phyloP scores from a whole-genome alignment of 2,329 filamentous ascomycete genomes.

The Aspergillus pseudoterreus region DNA sequence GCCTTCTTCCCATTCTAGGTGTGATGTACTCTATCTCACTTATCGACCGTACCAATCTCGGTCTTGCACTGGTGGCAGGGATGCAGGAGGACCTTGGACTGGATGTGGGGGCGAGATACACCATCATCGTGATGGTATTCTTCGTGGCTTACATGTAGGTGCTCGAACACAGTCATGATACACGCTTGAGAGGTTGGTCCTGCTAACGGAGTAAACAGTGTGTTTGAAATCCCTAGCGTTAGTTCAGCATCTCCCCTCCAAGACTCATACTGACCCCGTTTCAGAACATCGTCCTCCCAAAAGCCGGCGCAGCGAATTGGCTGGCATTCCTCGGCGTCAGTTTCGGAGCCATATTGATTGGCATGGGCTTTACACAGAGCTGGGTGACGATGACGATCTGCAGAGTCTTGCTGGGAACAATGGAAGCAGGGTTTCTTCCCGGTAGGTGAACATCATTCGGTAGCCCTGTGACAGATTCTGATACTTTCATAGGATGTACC shows the following conservation, averaged over 20 bases:
- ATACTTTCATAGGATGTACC: slow-evolving; percentile 23
- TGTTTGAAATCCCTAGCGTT: slow-evolving; percentile 13
- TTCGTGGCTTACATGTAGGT: slow-evolving; percentile 25
- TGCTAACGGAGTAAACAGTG: background rate
- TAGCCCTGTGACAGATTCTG: too few species aligned
- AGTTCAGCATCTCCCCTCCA: background rate
- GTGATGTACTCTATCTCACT: slow-evolving; percentile 37
- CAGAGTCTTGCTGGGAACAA: slow-evolving; percentile 23
- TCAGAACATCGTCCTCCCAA: slow-evolving; percentile 24
- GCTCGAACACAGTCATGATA: background rate
- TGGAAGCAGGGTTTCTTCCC: slow-evolving; percentile 29
- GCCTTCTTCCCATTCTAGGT: slow-evolving; percentile 39
- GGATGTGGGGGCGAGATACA: slow-evolving; percentile 22
- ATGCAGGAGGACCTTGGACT: slow-evolving; percentile 25
- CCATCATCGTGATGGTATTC: slow-evolving; percentile 25
- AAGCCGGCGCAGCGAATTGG: slow-evolving; percentile 24
- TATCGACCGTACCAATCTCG: slow-evolving; percentile 39
- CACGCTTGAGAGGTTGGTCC: background rate
- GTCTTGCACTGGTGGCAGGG: slow-evolving; percentile 27
- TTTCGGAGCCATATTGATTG: slow-evolving; percentile 23
- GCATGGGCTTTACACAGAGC: slow-evolving; percentile 30
- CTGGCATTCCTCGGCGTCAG: slow-evolving; percentile 22
- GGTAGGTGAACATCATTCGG: slow-evolving; percentile 4
- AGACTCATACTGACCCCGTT: background rate
- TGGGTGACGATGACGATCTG: slow-evolving; percentile 30